phyloP scores from a whole-genome alignment of 805 yeast species.

The Yamadazyma scolyti region DNA sequence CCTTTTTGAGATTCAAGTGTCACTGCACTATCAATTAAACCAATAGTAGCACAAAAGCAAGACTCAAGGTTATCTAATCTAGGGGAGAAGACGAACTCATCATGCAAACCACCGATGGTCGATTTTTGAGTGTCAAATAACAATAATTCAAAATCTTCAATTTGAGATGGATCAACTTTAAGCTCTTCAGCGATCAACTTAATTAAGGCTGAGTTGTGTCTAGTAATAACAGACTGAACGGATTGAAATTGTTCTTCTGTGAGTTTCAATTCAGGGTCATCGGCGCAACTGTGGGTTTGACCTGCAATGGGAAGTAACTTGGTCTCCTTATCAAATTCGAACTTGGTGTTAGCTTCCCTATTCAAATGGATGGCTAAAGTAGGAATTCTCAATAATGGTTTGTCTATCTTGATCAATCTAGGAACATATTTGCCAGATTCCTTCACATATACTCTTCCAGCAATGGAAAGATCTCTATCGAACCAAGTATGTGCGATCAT shows the following conservation, averaged over 20 bases:
- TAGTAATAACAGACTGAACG: constrained; percentile 57
- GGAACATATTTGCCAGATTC: constrained; percentile 48
- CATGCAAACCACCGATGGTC: constrained; percentile 79
- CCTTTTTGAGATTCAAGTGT: constrained; percentile 47
- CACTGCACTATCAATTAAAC: constrained; percentile 54
- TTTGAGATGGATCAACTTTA: constrained; percentile 46
- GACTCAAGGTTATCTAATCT: constrained; percentile 89
- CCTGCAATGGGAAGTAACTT: constrained; percentile 88
- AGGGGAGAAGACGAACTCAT: constrained; percentile 89
- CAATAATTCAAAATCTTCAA: constrained; percentile 87
- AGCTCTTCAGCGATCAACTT: constrained; percentile 67
- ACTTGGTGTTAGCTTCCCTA: constrained; percentile 69
- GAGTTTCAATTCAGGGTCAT: constrained; percentile 45
- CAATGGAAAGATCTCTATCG: constrained; percentile 86
- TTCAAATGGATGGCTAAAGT: constrained; percentile 91
- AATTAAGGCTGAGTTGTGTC: constrained; percentile 75
- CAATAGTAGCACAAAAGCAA: constrained; percentile 75
- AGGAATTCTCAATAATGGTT: constrained; percentile 87
- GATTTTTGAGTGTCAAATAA: constrained; percentile 84
- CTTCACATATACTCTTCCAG: constrained; percentile 80
- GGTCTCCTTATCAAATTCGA: constrained; percentile 86
- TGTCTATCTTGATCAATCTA: constrained; percentile 71
- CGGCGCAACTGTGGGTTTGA: constrained; percentile 43
- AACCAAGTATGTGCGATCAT: constrained; percentile 98
- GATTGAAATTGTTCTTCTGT: constrained; percentile 59